Percentiles rank a stretch among this genome's conserved stretches.
Conservation (phyloP, 2,329 filamentous ascomycete genomes). For the Talaromyces sp. region DNA sequence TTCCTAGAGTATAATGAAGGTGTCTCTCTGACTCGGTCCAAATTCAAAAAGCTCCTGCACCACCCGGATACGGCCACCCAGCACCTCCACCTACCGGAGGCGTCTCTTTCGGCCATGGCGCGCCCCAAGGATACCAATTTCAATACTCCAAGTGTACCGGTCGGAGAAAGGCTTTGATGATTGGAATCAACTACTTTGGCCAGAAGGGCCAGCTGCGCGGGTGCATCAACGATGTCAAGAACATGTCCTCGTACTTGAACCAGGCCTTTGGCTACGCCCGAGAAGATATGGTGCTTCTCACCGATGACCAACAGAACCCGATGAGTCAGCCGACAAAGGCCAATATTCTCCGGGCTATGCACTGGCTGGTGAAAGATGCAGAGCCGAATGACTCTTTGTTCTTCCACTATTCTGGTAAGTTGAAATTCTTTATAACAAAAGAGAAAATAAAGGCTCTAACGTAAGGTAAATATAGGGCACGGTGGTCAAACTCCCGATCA, state of each 20-base stretch:
- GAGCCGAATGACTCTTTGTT: conserved; percentile 90
- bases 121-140: conserved; percentile 75
- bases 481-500: conserved; percentile 70
- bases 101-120: conserved; percentile 74
- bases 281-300: conserved; percentile 95
- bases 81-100: conserved; percentile 62
- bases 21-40: conserved; percentile 48
- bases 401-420: conserved; percentile 89
- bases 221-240: conserved; percentile 96
- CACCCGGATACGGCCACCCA: conserved; percentile 42
- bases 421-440: too few species aligned
- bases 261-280: conserved; percentile 87
- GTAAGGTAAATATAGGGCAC: conserved; percentile 50
- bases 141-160: conserved; percentile 91
- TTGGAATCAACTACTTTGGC: conserved; percentile 95
- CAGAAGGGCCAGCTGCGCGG: conserved; percentile 86
- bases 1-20: conserved; percentile 11
- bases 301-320: conserved; percentile 93
- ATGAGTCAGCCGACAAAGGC: conserved; percentile 97
- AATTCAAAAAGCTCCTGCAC: conserved; percentile 53
- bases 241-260: conserved; percentile 89
- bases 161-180: conserved; percentile 79
- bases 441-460: neutral
- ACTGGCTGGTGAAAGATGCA: conserved; percentile 94
- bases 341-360: conserved; percentile 93